phyloP scores from a whole-genome alignment of 176 grass and related monocot genomes.

The Juncus inflexus region DNA sequence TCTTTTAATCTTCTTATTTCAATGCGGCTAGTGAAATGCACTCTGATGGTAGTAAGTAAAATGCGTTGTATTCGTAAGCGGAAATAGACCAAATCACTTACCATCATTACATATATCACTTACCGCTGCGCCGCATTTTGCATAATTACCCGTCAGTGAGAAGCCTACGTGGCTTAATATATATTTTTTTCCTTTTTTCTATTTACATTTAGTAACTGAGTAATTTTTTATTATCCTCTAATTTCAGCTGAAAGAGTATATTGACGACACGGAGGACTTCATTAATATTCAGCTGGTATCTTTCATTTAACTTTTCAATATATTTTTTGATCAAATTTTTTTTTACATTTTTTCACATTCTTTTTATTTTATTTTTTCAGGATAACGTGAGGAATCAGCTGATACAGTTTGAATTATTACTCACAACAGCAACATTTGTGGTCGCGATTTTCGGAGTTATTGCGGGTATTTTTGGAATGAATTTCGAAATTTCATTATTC shows the following conservation, averaged over 20 bases:
- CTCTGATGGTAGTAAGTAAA: no score
- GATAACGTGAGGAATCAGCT: slow-evolving; percentile 89
- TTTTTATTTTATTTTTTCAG: slow-evolving; percentile 41
- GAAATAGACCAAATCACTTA: no score
- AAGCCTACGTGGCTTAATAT: no score
- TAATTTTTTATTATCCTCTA: slow-evolving; percentile 12
- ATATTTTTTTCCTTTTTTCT: no score
- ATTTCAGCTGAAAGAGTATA: slow-evolving; percentile 92
- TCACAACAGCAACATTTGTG: slow-evolving; percentile 88
- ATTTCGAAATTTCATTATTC: slow-evolving; percentile 65
- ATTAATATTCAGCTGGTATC: slow-evolving; percentile 95
- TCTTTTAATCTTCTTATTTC: neutral
- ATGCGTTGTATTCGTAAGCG: no score
- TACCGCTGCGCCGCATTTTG: no score
- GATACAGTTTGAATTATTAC: slow-evolving; percentile 85
- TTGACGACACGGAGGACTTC: slow-evolving; percentile 98
- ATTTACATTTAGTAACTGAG: no score
- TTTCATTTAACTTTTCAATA: neutral
- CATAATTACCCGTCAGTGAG: no score
- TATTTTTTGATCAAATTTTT: neutral
- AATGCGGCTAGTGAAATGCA: no score
- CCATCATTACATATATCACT: no score
- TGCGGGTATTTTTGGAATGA: slow-evolving; percentile 87
- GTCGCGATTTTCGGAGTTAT: slow-evolving; percentile 88
- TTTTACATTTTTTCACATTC: slow-evolving; percentile 11